Conservation (phyloP, 192 early-diverging fungal species). For the Cladochytrium replicatum region DNA sequence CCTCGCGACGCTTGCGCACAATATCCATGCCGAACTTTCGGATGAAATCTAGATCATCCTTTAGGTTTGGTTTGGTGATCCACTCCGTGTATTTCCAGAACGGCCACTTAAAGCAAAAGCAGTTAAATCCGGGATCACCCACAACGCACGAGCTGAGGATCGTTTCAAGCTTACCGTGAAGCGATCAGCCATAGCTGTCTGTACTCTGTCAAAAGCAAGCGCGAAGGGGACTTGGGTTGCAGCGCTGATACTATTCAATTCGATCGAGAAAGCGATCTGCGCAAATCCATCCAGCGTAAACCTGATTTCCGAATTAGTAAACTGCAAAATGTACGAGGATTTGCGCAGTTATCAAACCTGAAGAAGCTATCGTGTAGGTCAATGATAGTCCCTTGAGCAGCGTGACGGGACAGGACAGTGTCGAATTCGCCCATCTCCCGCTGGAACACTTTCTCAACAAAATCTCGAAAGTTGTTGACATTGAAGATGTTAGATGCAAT, state of each 20-base stretch:
- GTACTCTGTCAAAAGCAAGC: slow-evolving; percentile 22
- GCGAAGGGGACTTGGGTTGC: slow-evolving; percentile 14
- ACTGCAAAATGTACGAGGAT: too few relatives aligned
- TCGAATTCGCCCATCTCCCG: slow-evolving; percentile 16
- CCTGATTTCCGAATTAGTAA: too few relatives aligned
- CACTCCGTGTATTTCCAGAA: slow-evolving; percentile 9
- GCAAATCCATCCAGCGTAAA: slow-evolving; percentile 29
- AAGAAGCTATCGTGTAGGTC: slow-evolving; percentile 29
- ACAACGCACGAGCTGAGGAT: too few relatives aligned
- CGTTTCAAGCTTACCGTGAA: too few relatives aligned
- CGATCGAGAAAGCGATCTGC: slow-evolving; percentile 20
- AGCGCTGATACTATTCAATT: background rate
- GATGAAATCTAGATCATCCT: slow-evolving; percentile 9
- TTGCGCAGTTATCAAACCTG: too few relatives aligned
- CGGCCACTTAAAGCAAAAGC: too few relatives aligned
- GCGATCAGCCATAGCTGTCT: slow-evolving; percentile 6
- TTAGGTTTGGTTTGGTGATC: background rate
- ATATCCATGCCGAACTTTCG: slow-evolving; percentile 12
- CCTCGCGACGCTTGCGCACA: slow-evolving; percentile 7
- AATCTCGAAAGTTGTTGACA: slow-evolving; percentile 26
- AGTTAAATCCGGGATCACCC: too few relatives aligned
- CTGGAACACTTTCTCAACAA: slow-evolving; percentile 19
- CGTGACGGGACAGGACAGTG: slow-evolving; percentile 5
- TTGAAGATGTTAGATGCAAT: slow-evolving; percentile 33
- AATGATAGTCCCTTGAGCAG: slow-evolving; percentile 3